A percentile compares a stretch with the other conserved stretches of the same genome.
Conservation (phyloP, 257 asterid genomes). For the Solanum chilense region DNA sequence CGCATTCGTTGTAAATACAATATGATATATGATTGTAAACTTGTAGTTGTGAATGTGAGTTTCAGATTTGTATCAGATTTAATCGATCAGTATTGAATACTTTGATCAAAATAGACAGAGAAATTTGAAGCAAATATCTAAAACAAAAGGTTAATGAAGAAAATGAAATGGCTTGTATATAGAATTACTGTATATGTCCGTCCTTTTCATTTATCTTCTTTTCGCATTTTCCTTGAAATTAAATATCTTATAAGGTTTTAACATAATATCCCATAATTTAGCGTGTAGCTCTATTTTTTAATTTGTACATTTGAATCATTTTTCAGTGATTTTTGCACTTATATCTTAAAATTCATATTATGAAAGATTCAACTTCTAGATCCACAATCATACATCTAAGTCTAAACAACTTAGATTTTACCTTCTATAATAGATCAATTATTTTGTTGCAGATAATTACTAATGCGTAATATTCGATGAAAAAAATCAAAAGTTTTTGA, state of each 20-base stretch:
- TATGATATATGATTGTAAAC: too few species aligned
- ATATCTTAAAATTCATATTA: neutral
- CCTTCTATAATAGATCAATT: neutral
- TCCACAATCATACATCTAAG: accelerated
- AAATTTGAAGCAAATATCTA: neutral
- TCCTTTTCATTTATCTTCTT: neutral
- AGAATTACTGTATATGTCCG: too few species aligned
- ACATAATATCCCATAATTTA: neutral
- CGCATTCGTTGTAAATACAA: too few species aligned
- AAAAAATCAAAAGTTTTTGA: neutral
- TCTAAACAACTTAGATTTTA: neutral
- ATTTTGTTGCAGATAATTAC: neutral
- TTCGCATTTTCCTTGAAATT: neutral
- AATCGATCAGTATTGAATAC: neutral
- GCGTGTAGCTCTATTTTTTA: neutral
- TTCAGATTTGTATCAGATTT: neutral
- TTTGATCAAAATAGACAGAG: neutral
- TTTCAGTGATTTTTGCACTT: neutral
- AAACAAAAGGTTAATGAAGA: neutral
- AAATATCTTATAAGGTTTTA: neutral
- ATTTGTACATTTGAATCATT: neutral
- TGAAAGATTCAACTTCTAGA: neutral
- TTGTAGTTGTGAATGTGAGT: neutral
- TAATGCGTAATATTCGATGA: neutral
- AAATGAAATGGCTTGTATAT: too few species aligned